These are phyloP conservation scores for Stephania cephalantha DNA, from an alignment of 164 flowering plant genomes.

Conservation along the genomic window DNA sequence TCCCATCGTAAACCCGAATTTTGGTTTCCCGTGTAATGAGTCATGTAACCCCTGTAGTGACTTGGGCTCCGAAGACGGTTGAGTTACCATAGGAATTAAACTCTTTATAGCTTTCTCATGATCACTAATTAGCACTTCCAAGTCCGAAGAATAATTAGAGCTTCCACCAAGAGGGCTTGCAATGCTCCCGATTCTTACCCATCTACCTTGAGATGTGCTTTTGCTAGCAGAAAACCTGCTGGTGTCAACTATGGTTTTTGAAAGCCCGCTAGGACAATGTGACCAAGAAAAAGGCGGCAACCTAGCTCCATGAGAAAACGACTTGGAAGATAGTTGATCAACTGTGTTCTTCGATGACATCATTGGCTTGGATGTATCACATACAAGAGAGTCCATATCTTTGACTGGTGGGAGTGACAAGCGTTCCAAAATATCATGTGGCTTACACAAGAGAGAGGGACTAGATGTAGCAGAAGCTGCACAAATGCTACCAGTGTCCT, in stretches of 20 bases:
- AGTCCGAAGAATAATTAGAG: conserved; percentile 28
- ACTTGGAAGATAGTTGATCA: conserved; percentile 45
- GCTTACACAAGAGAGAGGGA: conserved; percentile 26
- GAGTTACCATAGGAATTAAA: conserved; percentile 6
- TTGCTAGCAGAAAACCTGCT: conserved; percentile 42
- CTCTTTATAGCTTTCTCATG: conserved; percentile 12
- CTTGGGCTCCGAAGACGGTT: conserved; percentile 1
- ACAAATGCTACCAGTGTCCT: conserved; percentile 34
- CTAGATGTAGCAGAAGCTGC: conserved; percentile 27
- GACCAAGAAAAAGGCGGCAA: conserved; percentile 93
- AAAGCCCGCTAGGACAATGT: conserved; percentile 46
- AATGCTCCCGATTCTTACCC: conserved; percentile 49
- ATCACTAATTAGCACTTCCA: conserved; percentile 52
- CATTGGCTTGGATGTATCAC: conserved; percentile 47
- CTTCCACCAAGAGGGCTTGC: conserved; percentile 27
- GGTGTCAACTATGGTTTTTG: conserved; percentile 47
- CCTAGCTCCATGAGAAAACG: conserved; percentile 30
- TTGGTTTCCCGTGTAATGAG: conserved; percentile 3
- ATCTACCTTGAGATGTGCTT: conserved; percentile 55
- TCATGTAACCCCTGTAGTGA: conserved; percentile 1
- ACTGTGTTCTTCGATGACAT: conserved; percentile 26
- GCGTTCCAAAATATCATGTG: conserved; percentile 48
- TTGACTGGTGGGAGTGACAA: conserved; percentile 61
- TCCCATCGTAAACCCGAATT: conserved; percentile 4
- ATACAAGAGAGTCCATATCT: conserved; percentile 63